A percentile compares a stretch with the other conserved stretches of the same genome.
Evolutionary conservation across 495 filamentous ascomycete species (phyloP).

Genomic region (Penicillium herquei): DNA sequence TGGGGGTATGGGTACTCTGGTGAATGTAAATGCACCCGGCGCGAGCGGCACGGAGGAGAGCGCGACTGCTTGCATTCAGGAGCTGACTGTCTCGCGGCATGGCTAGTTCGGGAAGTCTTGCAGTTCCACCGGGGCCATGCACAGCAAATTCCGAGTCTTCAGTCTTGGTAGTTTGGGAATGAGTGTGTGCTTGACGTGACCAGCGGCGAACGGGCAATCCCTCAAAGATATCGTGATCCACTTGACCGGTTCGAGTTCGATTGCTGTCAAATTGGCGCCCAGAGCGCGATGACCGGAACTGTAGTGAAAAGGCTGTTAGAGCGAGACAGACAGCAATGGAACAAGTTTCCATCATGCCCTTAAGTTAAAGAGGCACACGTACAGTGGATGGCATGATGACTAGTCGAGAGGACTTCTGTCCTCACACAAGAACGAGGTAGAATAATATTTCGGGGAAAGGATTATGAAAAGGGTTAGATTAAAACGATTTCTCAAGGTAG

Average conservation of each 20-base stretch:
- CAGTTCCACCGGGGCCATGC: conserved; percentile 57
- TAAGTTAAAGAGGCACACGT: no score
- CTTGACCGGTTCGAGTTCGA: conserved; percentile 70
- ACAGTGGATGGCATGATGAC: conserved; percentile 44
- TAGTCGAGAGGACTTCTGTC: conserved; percentile 1
- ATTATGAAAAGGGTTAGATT: no score
- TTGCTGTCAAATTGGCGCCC: conserved; percentile 52
- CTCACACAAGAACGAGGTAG: not conserved
- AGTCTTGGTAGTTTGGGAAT: conserved; percentile 62
- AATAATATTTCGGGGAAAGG: not conserved
- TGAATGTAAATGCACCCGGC: conserved; percentile 65
- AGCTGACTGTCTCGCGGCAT: conserved; percentile 89
- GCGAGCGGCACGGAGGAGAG: conserved; percentile 79
- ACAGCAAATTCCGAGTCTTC: conserved; percentile 45
- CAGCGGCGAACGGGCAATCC: conserved; percentile 92
- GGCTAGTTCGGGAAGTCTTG: conserved; percentile 53
- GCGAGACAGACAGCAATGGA: no score
- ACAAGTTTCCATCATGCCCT: not conserved
- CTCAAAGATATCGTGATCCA: conserved; percentile 95
- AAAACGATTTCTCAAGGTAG: no score
- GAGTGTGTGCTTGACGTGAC: conserved; percentile 67
- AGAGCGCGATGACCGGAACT: conserved; percentile 49
- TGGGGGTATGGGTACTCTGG: conserved; percentile 38
- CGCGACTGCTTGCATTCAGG: conserved; percentile 73
- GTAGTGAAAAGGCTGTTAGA: conserved; percentile 8